Base-by-base conservation (phyloP, 257 asterid species). In the Solanum pinnatisectum region DNA sequence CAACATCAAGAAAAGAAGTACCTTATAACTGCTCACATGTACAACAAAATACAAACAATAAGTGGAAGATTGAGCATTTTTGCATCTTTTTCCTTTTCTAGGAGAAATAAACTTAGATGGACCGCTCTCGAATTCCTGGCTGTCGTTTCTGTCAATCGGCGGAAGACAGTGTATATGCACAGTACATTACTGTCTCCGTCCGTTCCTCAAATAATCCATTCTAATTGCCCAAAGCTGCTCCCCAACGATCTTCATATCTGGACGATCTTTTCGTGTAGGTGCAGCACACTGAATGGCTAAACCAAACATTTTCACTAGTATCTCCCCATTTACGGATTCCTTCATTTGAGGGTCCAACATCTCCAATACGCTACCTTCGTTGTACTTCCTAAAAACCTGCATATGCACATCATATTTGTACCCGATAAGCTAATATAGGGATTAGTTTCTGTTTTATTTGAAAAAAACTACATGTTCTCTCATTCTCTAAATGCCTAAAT, bases 211-310 rank as follows among this genome's bases (percentile, higher is more conserved):
- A 89, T 92, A 94, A 86, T 95, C 99, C 96, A 93, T 94, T 93
- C 99, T 90, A 79, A 97, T 95, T 9, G 90, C 98, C 99, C 99
- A 97, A 59, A 97, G 84, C 93, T 93, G 98, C 93, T 96, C 96
- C 10, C 93, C 95, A 0, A 93, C 98, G 2, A 87, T 87, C 92
- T 94, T 95, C 99, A 96, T 96, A 87, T 96, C 99, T 0, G 99
- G 99, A 4, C 98, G 98, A 87, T 96, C 98, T 2, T 86, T 91
- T 70, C 99, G 95, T 22, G 96, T 92, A 15, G 99, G 99, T 16
- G 99, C 99, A 2, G 95, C 99, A 40, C 99, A 97, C 30, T 92
- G 95, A 70, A 97, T 91, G 5, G 99, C 97, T 92, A 97, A 92
- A 89, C 88, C 92, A 36, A 96, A 93, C 95, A 97, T 96, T 46